Percentiles rank a stretch among this genome's conserved stretches.
These are phyloP conservation scores for Aegilops umbellulata DNA, from an alignment of 176 grass and related monocot species.

Conservation along the genomic window DNA sequence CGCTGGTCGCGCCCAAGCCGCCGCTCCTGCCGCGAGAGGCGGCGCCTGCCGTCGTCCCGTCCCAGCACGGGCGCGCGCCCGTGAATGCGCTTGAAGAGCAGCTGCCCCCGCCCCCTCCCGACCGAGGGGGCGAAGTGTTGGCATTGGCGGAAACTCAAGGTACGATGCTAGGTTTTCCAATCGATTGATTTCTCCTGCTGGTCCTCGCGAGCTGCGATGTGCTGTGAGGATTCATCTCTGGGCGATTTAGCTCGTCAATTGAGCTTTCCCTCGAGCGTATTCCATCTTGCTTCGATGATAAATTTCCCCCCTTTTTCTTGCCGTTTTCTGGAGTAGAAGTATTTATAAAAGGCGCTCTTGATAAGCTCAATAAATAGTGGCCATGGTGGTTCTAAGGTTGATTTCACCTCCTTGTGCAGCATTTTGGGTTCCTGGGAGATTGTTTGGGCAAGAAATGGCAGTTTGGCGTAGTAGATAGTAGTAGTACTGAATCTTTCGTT, in stretches of 20 bases:
- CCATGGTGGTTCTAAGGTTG: not conserved
- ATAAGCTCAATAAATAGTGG: not conserved
- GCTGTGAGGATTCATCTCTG: not conserved
- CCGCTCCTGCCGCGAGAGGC: not conserved
- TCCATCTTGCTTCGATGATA: not conserved
- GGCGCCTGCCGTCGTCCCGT: not conserved
- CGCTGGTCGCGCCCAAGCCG: conserved; percentile 1
- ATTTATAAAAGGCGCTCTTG: not conserved
- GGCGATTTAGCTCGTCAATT: not conserved
- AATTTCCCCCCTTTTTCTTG: not conserved
- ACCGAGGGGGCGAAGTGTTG: not conserved
- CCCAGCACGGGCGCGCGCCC: not conserved
- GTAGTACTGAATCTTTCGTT: not conserved
- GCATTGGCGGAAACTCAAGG: not conserved
- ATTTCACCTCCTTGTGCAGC: not conserved
- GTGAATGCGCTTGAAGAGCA: not conserved
- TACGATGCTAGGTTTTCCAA: not conserved
- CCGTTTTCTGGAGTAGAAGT: not conserved
- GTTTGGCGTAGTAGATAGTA: not conserved
- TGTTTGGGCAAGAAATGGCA: not conserved
- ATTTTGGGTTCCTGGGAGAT: not conserved
- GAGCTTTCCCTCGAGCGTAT: not conserved
- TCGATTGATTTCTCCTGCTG: not conserved
- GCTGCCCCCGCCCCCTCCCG: not conserved
- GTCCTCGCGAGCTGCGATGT: not conserved